Base-by-base conservation (phyloP, 345 rosid species). In the Brassica carinata region DNA sequence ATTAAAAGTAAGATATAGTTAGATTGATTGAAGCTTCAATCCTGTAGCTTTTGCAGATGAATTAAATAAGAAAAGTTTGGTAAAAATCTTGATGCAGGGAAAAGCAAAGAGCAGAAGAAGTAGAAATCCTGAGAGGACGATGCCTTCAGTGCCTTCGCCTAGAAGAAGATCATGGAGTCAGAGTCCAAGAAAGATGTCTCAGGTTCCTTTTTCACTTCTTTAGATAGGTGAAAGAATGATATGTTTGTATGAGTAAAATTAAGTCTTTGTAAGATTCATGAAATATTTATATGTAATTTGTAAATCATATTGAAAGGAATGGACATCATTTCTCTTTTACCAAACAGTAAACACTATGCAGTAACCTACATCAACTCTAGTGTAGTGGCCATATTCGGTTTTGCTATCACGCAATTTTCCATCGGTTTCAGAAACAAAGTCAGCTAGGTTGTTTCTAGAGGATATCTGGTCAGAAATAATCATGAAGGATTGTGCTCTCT, bases 401-500 rank as follows among this genome's bases (percentile, higher is more conserved):
- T 23, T 23, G 26, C 26, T 23, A 23, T 23, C 26, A 23, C 26
- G 26, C 26, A 23, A 23, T 23, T 23, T 23, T 23, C 26, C 26
- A 23, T 36, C 43, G 61, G 62, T 89, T 81, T 87, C 83, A 31
- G 86, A 93, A 75, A 88, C 90, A 6, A 92, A 83, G 84, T 69
- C 87, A 74, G 87, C 87, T 81, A 80, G 84, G 48, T 85, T 91
- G 38, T 87, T 87, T 88, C 88, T 96, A 80, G 99, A 93, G 81
- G 98, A 96, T 77, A 79, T 96, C 76, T 96, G 99, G 98, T 90
- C 99, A 13, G 98, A 87, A 85, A 89, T 96, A 71, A 84, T 93
- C 65, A 86, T 80, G 77, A 92, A 94, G 85, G 99, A 93, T 67
- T 93, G 96, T 88, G 94, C 96, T 72, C 79, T 96, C 66, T 91